Conservation (phyloP, 129 eudicot genomes). For the Tanacetum coccineum region DNA sequence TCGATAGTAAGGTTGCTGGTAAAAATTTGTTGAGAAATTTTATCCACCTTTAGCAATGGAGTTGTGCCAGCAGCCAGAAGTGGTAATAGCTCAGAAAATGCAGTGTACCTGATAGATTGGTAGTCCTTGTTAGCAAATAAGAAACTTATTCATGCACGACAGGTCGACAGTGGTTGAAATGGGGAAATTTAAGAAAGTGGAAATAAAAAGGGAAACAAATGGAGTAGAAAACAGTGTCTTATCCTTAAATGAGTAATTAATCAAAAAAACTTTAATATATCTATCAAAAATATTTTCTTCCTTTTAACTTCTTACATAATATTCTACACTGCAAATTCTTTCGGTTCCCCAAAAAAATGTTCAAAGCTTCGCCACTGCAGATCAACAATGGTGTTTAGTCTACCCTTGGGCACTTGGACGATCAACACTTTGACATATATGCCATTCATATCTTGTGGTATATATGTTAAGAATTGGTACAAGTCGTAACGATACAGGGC, state of each 20-base stretch:
- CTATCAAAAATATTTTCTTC: no score
- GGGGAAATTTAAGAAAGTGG: neutral
- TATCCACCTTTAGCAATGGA: conserved; percentile 80
- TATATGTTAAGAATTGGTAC: no score
- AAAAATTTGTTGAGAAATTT: conserved; percentile 59
- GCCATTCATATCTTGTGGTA: no score
- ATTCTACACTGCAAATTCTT: no score
- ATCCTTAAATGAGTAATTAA: neutral
- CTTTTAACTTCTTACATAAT: no score
- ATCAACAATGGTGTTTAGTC: no score
- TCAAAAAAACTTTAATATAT: no score
- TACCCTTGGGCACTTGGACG: no score
- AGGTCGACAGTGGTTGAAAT: neutral
- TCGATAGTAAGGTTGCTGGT: conserved; percentile 63
- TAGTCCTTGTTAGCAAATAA: conserved; percentile 10
- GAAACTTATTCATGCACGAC: neutral
- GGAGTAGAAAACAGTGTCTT: neutral
- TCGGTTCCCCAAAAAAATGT: no score
- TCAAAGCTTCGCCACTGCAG: no score
- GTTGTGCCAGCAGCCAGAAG: conserved; percentile 83
- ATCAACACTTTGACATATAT: no score
- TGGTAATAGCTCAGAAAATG: conserved; percentile 93
- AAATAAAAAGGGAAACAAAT: neutral
- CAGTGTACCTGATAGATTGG: conserved; percentile 73
- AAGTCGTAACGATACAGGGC: no score